Base-by-base conservation (phyloP, 179 eudicot genomes). In the Beta macrorhiza region DNA sequence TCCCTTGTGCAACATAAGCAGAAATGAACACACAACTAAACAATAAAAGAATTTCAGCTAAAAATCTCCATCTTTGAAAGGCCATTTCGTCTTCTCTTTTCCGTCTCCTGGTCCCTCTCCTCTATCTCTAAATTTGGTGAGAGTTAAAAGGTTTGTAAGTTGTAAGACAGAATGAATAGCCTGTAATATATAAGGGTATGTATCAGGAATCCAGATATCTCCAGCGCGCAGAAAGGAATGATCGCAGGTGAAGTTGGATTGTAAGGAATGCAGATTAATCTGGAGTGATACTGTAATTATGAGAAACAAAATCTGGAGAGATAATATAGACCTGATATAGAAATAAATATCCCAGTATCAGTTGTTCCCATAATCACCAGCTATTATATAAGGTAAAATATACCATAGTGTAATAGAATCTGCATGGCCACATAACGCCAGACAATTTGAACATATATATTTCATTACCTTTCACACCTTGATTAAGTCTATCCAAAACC, bases 1-100 rank as follows among this genome's bases (percentile, higher is more conserved):
- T 74, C 61, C 71, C 85, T 70, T 67, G 76, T 67, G 64, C 17
- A 8, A 59, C 22, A 67, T 74, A 2, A 51, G n/a, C 70, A 74
- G 44, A 47, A 74, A 74, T 29, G 32, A 68, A 59, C 29, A 74
- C 7, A 62, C 17, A 72, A 59, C 14, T 80, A 25, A 20, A 22
- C 57, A 79, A n/a, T 19, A 83, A 6, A 44, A 74, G 45, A 79
- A 74, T 25, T 17, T 44, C 65, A 14, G 58, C 67, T 25, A 82
- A 22, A 16, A 73, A 16, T 72, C 70, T 78, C 82, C 61, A 63
- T 32, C 70, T 56, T 11, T 25, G 19, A 55, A 64, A 45, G 37
- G 1, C 45, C 84, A 82, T 82, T 63, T 71, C 53, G 7, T 49
- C 53, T 49, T 49, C 11, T 49, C 53, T 37, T 0, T 7, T 49